A percentile compares a stretch with the other conserved stretches of the same genome.
These are phyloP conservation scores for Gaeumannomyces sp. DNA, from an alignment of 2,329 filamentous ascomycete species.

Conservation along the genomic window DNA sequence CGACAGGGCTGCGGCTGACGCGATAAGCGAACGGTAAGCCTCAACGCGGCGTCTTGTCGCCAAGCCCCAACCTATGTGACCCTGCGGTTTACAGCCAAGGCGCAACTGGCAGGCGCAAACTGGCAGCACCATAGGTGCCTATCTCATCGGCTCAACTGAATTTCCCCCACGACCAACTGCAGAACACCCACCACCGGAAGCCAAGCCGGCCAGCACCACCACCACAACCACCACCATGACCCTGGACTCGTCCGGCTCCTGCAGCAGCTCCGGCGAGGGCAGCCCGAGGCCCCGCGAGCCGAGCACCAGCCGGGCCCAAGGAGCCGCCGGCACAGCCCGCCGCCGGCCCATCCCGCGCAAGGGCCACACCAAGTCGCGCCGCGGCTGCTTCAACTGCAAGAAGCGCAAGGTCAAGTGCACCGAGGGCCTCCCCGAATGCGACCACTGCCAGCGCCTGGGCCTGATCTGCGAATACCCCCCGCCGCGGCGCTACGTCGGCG, in stretches of 20 bases:
- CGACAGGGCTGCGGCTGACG: not conserved
- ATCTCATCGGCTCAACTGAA: no score
- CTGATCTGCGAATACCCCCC: conserved; percentile 30
- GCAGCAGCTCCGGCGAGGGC: not conserved
- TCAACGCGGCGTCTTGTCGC: no score
- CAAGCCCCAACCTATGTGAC: no score
- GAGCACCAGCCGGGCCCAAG: not conserved
- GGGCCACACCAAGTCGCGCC: conserved; percentile 33
- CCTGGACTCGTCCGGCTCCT: not conserved
- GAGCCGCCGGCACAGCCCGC: conserved; percentile 7
- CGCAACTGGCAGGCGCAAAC: no score
- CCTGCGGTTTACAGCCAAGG: no score
- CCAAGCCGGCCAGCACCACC: no score
- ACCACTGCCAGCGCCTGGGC: conserved; percentile 29
- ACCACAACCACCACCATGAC: not conserved
- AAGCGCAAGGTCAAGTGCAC: conserved; percentile 40
- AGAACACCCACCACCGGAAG: not conserved
- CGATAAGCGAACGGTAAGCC: no score
- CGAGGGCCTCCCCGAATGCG: conserved; percentile 29
- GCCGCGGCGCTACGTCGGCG: not conserved
- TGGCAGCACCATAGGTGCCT: no score
- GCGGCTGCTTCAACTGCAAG: conserved; percentile 34
- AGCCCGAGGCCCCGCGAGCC: not conserved
- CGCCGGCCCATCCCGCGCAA: conserved; percentile 22
- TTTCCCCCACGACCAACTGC: not conserved